These are phyloP conservation scores for Pisolithus sp. DNA, from an alignment of 768 basidiomycete genomes.

Conservation along the genomic window DNA sequence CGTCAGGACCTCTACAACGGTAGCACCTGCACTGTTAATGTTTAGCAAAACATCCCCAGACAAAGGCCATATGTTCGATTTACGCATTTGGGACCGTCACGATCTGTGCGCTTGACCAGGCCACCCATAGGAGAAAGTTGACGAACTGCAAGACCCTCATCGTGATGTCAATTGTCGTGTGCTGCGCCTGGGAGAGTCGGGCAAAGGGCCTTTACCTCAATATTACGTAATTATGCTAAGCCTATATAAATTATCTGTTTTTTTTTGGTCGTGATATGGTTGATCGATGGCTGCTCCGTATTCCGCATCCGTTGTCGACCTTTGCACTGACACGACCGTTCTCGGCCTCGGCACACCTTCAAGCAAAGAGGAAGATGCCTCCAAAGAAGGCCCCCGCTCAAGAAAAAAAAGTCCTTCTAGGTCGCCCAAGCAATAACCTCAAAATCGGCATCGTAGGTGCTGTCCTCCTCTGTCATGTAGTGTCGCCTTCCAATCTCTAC, in stretches of 20 bases:
- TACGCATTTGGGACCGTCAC: conserved; percentile 43
- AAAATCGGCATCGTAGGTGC: conserved; percentile 99
- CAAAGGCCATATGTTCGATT: conserved; percentile 13
- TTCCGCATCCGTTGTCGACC: conserved; percentile 9
- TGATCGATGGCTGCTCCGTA: conserved; percentile 22
- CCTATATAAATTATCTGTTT: conserved; percentile 1
- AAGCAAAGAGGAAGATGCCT: conserved; percentile 71
- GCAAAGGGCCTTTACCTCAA: conserved; percentile 11
- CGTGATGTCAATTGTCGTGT: conserved; percentile 3
- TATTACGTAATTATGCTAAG: not conserved
- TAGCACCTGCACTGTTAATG: conserved; percentile 36
- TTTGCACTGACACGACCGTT: conserved; percentile 21
- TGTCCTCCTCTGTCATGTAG: conserved; percentile 11
- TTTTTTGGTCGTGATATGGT: conserved; percentile 15
- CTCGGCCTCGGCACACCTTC: conserved; percentile 32
- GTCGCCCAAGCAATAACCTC: conserved; percentile 92
- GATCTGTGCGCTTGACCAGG: conserved; percentile 37
- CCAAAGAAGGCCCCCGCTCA: conserved; percentile 75
- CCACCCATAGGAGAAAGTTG: conserved; percentile 13
- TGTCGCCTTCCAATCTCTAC: not conserved
- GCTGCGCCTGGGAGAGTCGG: conserved; percentile 4
- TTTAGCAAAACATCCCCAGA: conserved; percentile 8
- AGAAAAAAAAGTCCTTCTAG: conserved; percentile 85
- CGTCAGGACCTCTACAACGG: conserved; percentile 46
- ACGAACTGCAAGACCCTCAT: conserved; percentile 14